phyloP scores from a whole-genome alignment of 2,329 filamentous ascomycete genomes.

The Neoarthrinium moseri region DNA sequence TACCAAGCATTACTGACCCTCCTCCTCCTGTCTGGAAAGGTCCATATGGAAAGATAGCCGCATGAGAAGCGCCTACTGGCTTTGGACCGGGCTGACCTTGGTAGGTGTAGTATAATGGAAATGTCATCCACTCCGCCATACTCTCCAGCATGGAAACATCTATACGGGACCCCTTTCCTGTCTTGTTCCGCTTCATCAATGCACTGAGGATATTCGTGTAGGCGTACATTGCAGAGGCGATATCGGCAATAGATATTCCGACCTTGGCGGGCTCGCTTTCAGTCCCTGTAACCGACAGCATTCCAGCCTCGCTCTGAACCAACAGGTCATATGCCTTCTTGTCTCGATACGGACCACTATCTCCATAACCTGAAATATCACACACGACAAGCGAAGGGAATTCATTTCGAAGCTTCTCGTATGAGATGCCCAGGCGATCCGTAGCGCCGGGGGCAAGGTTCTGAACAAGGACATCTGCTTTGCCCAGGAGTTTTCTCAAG shows the following conservation, averaged over 20 bases:
- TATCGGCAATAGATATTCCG: constrained; percentile 54
- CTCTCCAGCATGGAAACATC: constrained; percentile 59
- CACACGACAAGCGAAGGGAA: constrained; percentile 50
- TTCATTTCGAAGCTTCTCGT: constrained; percentile 37
- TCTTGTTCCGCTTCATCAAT: constrained; percentile 45
- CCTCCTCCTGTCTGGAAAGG: constrained; percentile 49
- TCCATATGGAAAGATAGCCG: constrained; percentile 56
- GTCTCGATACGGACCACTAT: constrained; percentile 47
- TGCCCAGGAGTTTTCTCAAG: constrained; percentile 40
- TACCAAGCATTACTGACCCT: constrained; percentile 51
- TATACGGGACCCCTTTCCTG: constrained; percentile 45
- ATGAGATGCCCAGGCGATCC: constrained; percentile 45
- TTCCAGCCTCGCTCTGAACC: constrained; percentile 51
- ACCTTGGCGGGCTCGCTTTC: constrained; percentile 45
- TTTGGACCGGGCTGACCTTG: constrained; percentile 40
- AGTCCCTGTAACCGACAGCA: constrained; percentile 50
- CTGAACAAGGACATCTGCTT: constrained; percentile 51
- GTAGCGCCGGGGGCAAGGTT: constrained; percentile 51
- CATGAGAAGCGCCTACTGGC: constrained; percentile 50
- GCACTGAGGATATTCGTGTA: constrained; percentile 51
- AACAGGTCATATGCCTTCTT: constrained; percentile 57
- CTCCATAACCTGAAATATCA: constrained; percentile 53
- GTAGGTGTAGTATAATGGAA: constrained; percentile 53
- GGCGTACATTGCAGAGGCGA: constrained; percentile 51
- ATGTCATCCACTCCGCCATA: constrained; percentile 60